Evolutionary conservation across 257 asterid species (phyloP).

Genomic region (Fraxinus excelsior): DNA sequence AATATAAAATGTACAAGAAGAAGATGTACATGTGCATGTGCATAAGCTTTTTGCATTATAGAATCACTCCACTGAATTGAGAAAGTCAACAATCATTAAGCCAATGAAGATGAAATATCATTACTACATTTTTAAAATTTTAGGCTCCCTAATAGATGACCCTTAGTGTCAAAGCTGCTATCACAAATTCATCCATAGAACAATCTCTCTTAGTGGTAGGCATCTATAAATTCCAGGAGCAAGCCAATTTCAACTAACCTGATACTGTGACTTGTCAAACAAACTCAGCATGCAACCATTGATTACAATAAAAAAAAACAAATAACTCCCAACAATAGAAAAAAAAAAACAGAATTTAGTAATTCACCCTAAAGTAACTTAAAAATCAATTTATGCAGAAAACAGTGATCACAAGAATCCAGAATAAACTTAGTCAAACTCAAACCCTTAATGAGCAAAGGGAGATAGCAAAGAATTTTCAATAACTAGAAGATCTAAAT

Average conservation of each 20-base stretch:
- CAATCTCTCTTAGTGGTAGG: not conserved
- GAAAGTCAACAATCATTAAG: not conserved
- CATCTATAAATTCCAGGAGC: not conserved
- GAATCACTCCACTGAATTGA: not conserved
- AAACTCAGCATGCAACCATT: conserved; percentile 8
- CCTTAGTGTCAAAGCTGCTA: not conserved
- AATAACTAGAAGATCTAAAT: conserved; percentile 28
- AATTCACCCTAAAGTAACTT: not conserved
- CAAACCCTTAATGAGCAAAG: conserved; percentile 9
- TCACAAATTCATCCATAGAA: not conserved
- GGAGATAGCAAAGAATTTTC: not conserved
- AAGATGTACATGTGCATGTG: not conserved
- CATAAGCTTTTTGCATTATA: not conserved
- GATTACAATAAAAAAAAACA: not conserved
- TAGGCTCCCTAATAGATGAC: not conserved
- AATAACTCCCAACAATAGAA: not conserved
- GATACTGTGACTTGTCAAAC: not conserved
- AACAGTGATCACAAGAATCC: conserved; percentile 5
- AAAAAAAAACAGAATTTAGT: conserved; percentile 5
- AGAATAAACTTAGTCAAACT: conserved; percentile 8
- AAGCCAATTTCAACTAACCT: not conserved
- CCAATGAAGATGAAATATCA: not conserved
- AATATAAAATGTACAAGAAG: not conserved
- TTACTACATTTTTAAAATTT: not conserved
- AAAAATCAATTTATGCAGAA: not conserved